Evolutionary conservation across 2,329 filamentous ascomycete species (phyloP).

Genomic region (Aspergillus felis): DNA sequence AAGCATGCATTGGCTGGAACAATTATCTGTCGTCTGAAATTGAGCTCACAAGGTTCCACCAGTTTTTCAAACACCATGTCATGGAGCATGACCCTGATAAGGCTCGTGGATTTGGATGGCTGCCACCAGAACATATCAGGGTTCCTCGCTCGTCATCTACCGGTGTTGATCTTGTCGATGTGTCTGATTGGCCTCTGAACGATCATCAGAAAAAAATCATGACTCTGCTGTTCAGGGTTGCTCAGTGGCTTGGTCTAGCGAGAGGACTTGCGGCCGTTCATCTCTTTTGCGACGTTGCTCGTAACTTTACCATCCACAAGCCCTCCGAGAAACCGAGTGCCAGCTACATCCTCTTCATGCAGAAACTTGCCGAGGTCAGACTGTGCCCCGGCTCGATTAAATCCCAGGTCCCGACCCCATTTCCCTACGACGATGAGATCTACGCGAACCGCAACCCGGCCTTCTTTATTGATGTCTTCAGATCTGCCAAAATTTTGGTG

Average conservation of each 20-base stretch:
- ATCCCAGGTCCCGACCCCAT: slow-evolving; percentile 3
- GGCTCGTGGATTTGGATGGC: slow-evolving; percentile 15
- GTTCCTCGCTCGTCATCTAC: slow-evolving; percentile 10
- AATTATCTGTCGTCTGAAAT: slow-evolving; percentile 13
- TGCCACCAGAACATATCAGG: slow-evolving; percentile 10
- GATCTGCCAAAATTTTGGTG: slow-evolving; percentile 7
- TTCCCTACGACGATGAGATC: slow-evolving; percentile 8
- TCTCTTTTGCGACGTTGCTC: slow-evolving; percentile 25
- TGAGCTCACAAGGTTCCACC: slow-evolving; percentile 16
- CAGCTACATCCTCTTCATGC: slow-evolving; percentile 10
- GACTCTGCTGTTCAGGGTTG: slow-evolving; percentile 19
- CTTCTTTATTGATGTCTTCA: slow-evolving; percentile 18
- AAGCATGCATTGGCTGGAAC: slow-evolving; percentile 15
- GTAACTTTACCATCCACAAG: slow-evolving; percentile 17
- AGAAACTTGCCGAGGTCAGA: slow-evolving; percentile 13
- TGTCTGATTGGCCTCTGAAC: slow-evolving; percentile 12
- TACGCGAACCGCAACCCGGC: slow-evolving; percentile 10
- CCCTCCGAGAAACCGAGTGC: slow-evolving; percentile 2
- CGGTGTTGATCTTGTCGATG: slow-evolving; percentile 5
- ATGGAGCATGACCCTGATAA: slow-evolving; percentile 9
- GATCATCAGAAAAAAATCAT: slow-evolving; percentile 3
- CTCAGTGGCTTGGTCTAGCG: slow-evolving; percentile 24
- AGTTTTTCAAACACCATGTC: slow-evolving; percentile 17
- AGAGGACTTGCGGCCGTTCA: slow-evolving; percentile 25
- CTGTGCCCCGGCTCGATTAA: slow-evolving; percentile 6